Evolutionary conservation across 2,329 filamentous ascomycete species (phyloP).

Genomic region (Cladosporium phlei): DNA sequence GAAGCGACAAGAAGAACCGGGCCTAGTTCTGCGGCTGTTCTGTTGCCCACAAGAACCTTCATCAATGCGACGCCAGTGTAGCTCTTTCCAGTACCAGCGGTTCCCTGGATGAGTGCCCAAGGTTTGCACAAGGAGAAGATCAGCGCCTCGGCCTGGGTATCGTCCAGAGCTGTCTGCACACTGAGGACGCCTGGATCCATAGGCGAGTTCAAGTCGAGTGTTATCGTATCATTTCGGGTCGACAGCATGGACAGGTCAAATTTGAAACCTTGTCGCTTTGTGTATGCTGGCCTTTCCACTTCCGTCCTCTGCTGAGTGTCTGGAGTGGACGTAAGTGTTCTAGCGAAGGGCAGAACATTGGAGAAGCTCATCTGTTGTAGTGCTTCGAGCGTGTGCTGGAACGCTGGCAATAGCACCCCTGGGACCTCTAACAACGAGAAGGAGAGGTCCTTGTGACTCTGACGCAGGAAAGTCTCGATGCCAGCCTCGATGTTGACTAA

Average conservation of each 20-base stretch:
- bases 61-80: slow-evolving; percentile 59
- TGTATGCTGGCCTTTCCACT: slow-evolving; percentile 49
- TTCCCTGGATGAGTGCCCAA: slow-evolving; percentile 62
- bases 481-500: slow-evolving; percentile 6
- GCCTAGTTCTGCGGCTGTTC: slow-evolving; percentile 33
- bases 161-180: slow-evolving; percentile 47
- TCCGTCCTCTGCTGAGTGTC: slow-evolving; percentile 19
- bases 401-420: slow-evolving; percentile 54
- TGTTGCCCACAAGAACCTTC: slow-evolving; percentile 48
- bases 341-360: slow-evolving; percentile 28
- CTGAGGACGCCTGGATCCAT: slow-evolving; percentile 29
- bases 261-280: slow-evolving; percentile 44
- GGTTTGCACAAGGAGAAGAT: slow-evolving; percentile 49
- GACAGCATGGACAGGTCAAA: slow-evolving; percentile 41
- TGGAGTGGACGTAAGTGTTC: slow-evolving; percentile 26
- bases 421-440: slow-evolving; percentile 56
- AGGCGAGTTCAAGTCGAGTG: slow-evolving; percentile 17
- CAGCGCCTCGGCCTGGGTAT: slow-evolving; percentile 47
- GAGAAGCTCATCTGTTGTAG: slow-evolving; percentile 49
- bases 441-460: slow-evolving; percentile 1
- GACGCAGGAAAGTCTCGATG: slow-evolving; percentile 2
- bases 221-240: slow-evolving; percentile 17
- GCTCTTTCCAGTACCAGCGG: slow-evolving; percentile 66
- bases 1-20: slow-evolving; percentile 47
- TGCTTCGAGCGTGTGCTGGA: slow-evolving; percentile 52